Evolutionary conservation across 2,329 filamentous ascomycete genomes (phyloP), one percentile per base, ranked within the genome.

Genomic region (Sclerotinia spermophila): DNA sequence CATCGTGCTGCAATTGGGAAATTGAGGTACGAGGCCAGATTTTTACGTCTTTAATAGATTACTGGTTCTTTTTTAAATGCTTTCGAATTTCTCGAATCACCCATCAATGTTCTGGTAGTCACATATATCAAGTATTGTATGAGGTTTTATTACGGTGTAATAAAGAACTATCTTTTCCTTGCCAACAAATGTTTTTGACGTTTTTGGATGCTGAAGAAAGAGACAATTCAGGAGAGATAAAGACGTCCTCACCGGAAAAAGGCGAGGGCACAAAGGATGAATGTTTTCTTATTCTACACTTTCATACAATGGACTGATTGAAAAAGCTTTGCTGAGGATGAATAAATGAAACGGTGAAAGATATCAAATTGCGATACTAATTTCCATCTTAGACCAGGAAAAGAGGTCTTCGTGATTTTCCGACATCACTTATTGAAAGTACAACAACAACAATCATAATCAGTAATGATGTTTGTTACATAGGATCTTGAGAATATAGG

Each of bases 181-280:
- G 24, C n/a, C 21, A 6, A 21, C n/a, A 38, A 21, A 27, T 15
- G 5, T 10, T 7, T 51, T 38, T 40, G 61, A 65, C 61, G 61
- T 65, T 65, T 65, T 51, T 4, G 61, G 61, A 27, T 53, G 17
- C 13, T 27, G 61, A 65, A 65, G 51, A 17, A 38, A 65, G 51
- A n/a, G 24, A 15, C 17, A 8, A 15, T 8, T 5, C n/a, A 13
- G 19, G 24, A 35, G 48, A 27, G 44, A 65, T 35, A 65, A 65
- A 65, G 61, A 53, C 33, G 40, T n/a, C 33, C n/a, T 65, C 40
- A 48, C 61, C 45, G 44, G 61, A 65, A 53, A 27, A 11, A 65
- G 33, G 21, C 6, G 61, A 21, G 33, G 24, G 13, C 38, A 65
- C 45, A 65, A 65, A 65, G 61, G 8, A 35, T 38, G 15, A 4